These are phyloP conservation scores for Blastocrithidia nonstop DNA, from an alignment of 208 protist species.

Conservation along the genomic window DNA sequence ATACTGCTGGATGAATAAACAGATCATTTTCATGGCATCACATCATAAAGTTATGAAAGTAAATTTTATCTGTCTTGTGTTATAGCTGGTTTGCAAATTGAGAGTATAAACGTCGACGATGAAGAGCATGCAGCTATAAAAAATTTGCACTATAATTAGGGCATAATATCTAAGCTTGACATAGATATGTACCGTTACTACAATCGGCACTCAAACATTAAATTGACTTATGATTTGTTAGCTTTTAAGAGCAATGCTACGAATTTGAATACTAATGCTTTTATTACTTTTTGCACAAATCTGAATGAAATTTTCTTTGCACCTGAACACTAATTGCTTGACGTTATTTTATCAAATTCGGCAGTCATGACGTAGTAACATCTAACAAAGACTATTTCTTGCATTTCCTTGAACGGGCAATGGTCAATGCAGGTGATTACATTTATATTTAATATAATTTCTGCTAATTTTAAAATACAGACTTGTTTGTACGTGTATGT, in stretches of 20 bases:
- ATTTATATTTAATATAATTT: too few relatives aligned
- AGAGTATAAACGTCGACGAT: slow-evolving; percentile 40
- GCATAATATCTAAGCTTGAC: neutral
- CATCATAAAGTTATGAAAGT: slow-evolving; percentile 74
- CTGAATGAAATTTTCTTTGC: too few relatives aligned
- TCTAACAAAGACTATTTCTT: too few relatives aligned
- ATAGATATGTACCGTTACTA: neutral
- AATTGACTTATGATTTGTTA: slow-evolving; percentile 2
- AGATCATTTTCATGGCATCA: slow-evolving; percentile 72
- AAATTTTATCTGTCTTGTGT: slow-evolving; percentile 45
- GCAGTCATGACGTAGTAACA: too few relatives aligned
- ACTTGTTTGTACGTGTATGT: too few relatives aligned
- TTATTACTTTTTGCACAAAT: too few relatives aligned
- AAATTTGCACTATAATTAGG: neutral
- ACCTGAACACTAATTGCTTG: too few relatives aligned
- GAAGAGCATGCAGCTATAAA: slow-evolving; percentile 19
- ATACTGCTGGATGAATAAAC: slow-evolving; percentile 59
- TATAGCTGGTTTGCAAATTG: slow-evolving; percentile 38
- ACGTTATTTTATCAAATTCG: too few relatives aligned
- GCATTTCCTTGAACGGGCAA: too few relatives aligned
- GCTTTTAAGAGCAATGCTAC: neutral
- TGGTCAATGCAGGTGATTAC: too few relatives aligned
- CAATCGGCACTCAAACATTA: neutral
- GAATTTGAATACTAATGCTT: too few relatives aligned
- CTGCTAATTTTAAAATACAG: too few relatives aligned